These are phyloP conservation scores for Candida glaebosa DNA, from an alignment of 805 yeast genomes.

Conservation along the genomic window DNA sequence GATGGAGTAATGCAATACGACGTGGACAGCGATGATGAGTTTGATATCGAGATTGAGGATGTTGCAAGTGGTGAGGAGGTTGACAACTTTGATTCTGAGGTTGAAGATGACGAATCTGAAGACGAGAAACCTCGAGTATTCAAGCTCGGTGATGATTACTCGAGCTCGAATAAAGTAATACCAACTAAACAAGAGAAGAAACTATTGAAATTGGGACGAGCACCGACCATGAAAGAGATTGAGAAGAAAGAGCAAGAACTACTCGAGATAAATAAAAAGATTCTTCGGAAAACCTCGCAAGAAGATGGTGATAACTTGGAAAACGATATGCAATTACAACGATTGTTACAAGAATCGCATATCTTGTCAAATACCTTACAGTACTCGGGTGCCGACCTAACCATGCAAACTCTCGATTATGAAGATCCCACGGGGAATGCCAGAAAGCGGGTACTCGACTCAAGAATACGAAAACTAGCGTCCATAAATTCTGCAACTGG, in stretches of 20 bases:
- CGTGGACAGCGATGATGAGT: conserved; percentile 15
- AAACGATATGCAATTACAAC: conserved; percentile 69
- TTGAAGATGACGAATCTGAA: conserved; percentile 11
- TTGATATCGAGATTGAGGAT: conserved; percentile 9
- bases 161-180: conserved; percentile 10
- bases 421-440: conserved; percentile 69
- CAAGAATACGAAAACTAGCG: conserved; percentile 48
- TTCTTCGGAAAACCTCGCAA: conserved; percentile 30
- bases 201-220: conserved; percentile 57
- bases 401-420: conserved; percentile 57
- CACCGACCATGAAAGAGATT: conserved; percentile 43
- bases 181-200: conserved; percentile 47
- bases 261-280: conserved; percentile 29
- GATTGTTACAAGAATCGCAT: conserved; percentile 70
- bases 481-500: conserved; percentile 41
- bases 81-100: conserved; percentile 16
- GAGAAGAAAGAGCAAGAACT: conserved; percentile 22
- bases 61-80: conserved; percentile 11
- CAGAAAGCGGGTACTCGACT: conserved; percentile 58
- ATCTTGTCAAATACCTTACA: conserved; percentile 44
- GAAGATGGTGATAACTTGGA: conserved; percentile 53
- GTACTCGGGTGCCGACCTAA: conserved; percentile 65
- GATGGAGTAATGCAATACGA: conserved; percentile 3
- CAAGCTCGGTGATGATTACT: conserved; percentile 38
- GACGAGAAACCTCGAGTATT: conserved; percentile 43